Base-by-base conservation (phyloP, 192 early-diverging fungal genomes). In the Pecoramyces ruminantium region DNA sequence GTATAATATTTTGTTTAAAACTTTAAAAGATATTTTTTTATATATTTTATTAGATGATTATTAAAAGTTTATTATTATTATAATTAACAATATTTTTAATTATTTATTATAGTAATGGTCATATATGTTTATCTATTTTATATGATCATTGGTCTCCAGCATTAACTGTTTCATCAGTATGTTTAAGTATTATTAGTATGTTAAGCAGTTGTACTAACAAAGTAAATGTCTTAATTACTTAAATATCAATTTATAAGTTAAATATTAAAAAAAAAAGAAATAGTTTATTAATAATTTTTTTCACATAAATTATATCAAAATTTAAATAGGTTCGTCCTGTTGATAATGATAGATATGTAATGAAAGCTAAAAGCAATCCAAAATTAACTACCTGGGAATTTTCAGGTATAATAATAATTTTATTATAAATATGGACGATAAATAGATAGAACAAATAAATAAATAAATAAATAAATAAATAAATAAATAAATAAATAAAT, bases 141-240 rank as follows among this genome's bases (percentile, higher is more conserved):
- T 97, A 97, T 84, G 92, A 92, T 82, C 90, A 96, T 34, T 98
- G 97, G 97, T 92, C 90, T 28, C 97, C 97, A 0, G 97, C 96
- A 0, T 88, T 97, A 81, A 97, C 96, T 11, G 93, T 97, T 29
- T 89, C 91, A 30, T 91, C 93, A 2, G 92, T 98, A 21, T 98
- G 96, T 81, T 87, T 98, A 80, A 95, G 93, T 0, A 90, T 98
- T 29, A 89, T 92, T 78, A 96, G 95, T 78, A 97, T 98, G 97
- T 85, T 98, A 77, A 95, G 80, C 15, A 38, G 82, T 58, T 38
- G 80, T 77, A 40, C 79, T 27, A 77, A n/a, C 2, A 81, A 81
- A 18, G 81, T 42, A 51, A 39, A 14, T 14, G 4, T 39, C 1
- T 39, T 39, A 14, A 39, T 39, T 39, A 39, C 13, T 14, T 8